Evolutionary conservation across 2,329 filamentous ascomycete genomes (phyloP).

Genomic region (Claviceps capensis): DNA sequence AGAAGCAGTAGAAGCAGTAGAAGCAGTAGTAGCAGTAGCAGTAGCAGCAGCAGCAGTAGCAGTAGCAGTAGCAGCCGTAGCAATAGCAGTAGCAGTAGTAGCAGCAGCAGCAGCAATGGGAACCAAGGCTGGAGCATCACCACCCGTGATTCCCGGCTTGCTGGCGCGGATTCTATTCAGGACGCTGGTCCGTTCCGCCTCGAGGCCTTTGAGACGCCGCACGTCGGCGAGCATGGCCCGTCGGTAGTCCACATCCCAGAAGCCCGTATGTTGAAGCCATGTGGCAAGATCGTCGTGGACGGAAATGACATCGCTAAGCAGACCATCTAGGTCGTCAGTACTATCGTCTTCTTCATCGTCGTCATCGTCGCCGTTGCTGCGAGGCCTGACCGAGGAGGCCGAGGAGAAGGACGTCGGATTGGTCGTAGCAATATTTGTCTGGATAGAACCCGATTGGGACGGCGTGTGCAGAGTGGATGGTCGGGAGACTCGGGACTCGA

Average conservation of each 20-base stretch:
- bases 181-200: constrained; percentile 11
- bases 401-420: not conserved
- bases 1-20: no score
- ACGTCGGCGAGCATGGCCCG: constrained; percentile 7
- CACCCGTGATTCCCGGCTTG: not conserved
- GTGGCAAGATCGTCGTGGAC: constrained; percentile 10
- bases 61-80: no score
- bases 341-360: not conserved
- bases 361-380: not conserved
- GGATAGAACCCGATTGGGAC: not conserved
- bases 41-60: no score
- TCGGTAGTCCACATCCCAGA: constrained; percentile 10
- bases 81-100: no score
- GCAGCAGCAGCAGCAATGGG: not conserved
- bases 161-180: constrained; percentile 9
- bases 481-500: not conserved
- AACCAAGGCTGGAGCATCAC: not conserved
- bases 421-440: not conserved
- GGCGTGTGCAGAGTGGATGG: not conserved
- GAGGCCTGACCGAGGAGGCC: not conserved
- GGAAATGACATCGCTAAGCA: not conserved
- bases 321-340: not conserved
- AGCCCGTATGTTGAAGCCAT: constrained; percentile 15
- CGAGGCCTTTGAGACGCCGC: constrained; percentile 9
- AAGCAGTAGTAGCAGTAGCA: no score